Evolutionary conservation across 1,284 basidiomycete genomes (phyloP).

Genomic region (Heliocybe sulcata): DNA sequence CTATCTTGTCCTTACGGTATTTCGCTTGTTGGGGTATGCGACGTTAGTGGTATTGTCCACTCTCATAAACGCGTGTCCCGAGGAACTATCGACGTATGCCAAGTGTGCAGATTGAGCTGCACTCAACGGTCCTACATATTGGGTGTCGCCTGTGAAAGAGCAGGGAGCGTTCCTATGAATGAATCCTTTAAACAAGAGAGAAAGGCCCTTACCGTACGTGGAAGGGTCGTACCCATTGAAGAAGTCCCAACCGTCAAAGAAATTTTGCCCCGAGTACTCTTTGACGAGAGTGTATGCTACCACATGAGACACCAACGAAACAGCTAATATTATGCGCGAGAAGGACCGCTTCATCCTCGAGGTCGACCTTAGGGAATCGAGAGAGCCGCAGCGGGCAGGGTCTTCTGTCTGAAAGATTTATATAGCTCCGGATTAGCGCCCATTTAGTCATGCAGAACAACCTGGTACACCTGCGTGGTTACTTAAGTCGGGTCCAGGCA

Average conservation of each 20-base stretch:
- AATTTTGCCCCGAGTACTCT: constrained; percentile 43
- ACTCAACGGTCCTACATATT: constrained; percentile 36
- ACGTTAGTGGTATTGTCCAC: constrained; percentile 51
- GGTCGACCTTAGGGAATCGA: too few species aligned
- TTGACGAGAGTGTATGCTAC: constrained; percentile 32
- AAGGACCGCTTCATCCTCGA: too few species aligned
- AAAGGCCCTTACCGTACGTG: constrained; percentile 42
- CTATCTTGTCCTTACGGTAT: constrained; percentile 37
- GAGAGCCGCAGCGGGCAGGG: too few species aligned
- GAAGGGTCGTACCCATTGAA: constrained; percentile 53
- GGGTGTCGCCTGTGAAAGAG: constrained; percentile 22
- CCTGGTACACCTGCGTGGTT: too few species aligned
- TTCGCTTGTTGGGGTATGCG: constrained; percentile 38
- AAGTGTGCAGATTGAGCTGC: constrained; percentile 35
- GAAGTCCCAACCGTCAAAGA: constrained; percentile 57
- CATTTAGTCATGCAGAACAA: too few species aligned
- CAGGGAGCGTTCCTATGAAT: background rate
- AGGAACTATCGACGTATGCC: background rate
- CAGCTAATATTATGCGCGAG: background rate
- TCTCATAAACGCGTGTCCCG: constrained; percentile 34
- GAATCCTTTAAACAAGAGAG: background rate
- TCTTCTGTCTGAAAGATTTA: too few species aligned
- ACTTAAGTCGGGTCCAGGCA: too few species aligned
- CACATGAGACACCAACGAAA: background rate
- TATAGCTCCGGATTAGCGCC: too few species aligned